phyloP scores from a whole-genome alignment of 768 basidiomycete species.

The Hydnum rufescens region DNA sequence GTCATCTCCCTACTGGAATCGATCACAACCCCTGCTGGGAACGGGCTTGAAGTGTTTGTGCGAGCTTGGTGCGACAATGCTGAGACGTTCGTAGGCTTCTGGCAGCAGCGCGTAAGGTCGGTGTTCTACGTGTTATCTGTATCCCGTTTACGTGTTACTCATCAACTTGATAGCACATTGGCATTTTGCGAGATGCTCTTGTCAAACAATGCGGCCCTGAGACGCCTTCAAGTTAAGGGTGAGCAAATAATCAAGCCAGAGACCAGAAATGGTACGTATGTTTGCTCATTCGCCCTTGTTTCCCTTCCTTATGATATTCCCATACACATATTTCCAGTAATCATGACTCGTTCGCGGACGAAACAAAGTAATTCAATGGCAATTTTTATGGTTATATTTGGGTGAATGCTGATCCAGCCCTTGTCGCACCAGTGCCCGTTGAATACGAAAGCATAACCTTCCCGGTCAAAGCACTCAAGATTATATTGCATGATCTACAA shows the following conservation, averaged over 20 bases:
- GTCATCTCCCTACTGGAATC: conserved; percentile 61
- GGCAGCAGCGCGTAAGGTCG: conserved; percentile 63
- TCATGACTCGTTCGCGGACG: conserved; percentile 89
- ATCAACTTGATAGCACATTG: conserved; percentile 31
- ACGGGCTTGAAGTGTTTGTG: conserved; percentile 71
- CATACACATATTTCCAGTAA: conserved; percentile 33
- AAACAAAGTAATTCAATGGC: conserved; percentile 62
- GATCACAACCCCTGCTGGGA: conserved; percentile 32
- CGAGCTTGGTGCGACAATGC: conserved; percentile 90
- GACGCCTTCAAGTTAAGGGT: conserved; percentile 62
- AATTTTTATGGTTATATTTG: too few species aligned
- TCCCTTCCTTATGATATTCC: background rate
- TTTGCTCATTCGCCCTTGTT: too few species aligned
- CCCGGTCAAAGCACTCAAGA: conserved; percentile 81
- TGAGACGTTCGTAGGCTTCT: conserved; percentile 87
- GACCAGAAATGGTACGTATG: conserved; percentile 54
- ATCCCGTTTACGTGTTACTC: background rate
- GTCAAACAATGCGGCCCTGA: conserved; percentile 44
- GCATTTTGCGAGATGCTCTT: conserved; percentile 58
- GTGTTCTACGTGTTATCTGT: conserved; percentile 4
- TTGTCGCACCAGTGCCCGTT: conserved; percentile 46
- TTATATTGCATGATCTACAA: conserved; percentile 69
- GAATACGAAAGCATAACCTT: conserved; percentile 75
- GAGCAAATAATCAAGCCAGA: conserved; percentile 72
- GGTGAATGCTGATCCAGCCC: too few species aligned